A percentile compares a stretch with the other conserved stretches of the same genome.
These are phyloP conservation scores for Quercus alba DNA, from an alignment of 306 rosid genomes.

Conservation along the genomic window DNA sequence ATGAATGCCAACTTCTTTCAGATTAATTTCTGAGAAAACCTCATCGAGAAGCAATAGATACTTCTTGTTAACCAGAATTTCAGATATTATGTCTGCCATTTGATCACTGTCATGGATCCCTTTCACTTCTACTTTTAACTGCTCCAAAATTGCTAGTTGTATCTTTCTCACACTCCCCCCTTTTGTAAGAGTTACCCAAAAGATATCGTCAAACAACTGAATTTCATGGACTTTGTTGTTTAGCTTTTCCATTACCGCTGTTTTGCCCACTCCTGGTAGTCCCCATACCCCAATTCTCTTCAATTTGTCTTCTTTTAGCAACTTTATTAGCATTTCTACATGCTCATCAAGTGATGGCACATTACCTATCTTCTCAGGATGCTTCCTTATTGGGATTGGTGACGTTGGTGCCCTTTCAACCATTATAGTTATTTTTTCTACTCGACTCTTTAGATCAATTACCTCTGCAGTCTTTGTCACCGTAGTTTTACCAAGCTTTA, in stretches of 20 bases:
- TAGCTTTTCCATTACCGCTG: background rate
- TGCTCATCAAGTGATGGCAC: background rate
- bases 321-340: background rate
- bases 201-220: background rate
- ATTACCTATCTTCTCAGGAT: background rate
- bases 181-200: background rate
- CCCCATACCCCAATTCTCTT: constrained; percentile 2
- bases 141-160: background rate
- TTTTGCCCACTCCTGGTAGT: background rate
- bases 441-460: background rate
- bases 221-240: background rate
- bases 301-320: background rate
- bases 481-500: background rate
- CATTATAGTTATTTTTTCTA: background rate
- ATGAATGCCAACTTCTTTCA: constrained; percentile 1
- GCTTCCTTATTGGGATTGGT: background rate
- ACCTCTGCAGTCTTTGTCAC: background rate
- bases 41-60: background rate
- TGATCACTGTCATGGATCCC: background rate
- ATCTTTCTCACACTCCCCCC: background rate
- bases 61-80: background rate
- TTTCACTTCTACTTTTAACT: background rate
- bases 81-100: background rate
- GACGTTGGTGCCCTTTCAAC: background rate
- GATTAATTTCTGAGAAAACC: background rate